These are phyloP conservation scores for Fragilaria radians DNA, from an alignment of 108 stramenopile species.

Conservation along the genomic window DNA sequence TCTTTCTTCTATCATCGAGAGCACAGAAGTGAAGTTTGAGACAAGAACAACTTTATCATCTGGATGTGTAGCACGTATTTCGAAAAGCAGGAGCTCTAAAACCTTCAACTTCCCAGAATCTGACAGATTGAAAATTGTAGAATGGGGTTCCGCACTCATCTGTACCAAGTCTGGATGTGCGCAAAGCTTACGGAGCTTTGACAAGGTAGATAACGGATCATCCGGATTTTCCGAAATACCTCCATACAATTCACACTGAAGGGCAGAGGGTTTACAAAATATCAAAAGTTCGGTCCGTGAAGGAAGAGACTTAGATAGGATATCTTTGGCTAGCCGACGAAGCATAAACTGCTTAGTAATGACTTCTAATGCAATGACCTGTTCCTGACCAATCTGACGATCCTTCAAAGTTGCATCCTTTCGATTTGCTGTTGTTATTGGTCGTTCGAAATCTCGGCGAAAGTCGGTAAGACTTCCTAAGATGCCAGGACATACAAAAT, in stretches of 20 bases:
- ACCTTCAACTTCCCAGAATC: too few relatives aligned
- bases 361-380: constrained; percentile 85
- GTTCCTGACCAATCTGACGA: constrained; percentile 86
- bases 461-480: constrained; percentile 96
- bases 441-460: constrained; percentile 87
- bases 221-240: constrained; percentile 49
- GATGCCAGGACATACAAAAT: constrained; percentile 94
- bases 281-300: constrained; percentile 73
- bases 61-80: too few relatives aligned
- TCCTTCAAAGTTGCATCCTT: constrained; percentile 87
- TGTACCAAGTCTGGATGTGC: constrained; percentile 93
- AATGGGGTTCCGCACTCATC: too few relatives aligned
- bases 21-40: too few relatives aligned
- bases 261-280: constrained; percentile 59
- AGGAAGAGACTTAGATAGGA: constrained; percentile 96
- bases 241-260: constrained; percentile 59
- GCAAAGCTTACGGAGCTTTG: constrained; percentile 90
- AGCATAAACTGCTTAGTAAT: constrained; percentile 92
- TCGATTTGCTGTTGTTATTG: constrained; percentile 91
- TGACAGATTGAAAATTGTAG: too few relatives aligned
- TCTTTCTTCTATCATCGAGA: too few relatives aligned
- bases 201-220: constrained; percentile 79
- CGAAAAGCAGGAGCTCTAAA: too few relatives aligned
- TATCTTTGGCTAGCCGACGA: constrained; percentile 88
- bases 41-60: too few relatives aligned